Evolutionary conservation across 2,329 filamentous ascomycete species (phyloP).

Genomic region (Clonostachys byssicola): DNA sequence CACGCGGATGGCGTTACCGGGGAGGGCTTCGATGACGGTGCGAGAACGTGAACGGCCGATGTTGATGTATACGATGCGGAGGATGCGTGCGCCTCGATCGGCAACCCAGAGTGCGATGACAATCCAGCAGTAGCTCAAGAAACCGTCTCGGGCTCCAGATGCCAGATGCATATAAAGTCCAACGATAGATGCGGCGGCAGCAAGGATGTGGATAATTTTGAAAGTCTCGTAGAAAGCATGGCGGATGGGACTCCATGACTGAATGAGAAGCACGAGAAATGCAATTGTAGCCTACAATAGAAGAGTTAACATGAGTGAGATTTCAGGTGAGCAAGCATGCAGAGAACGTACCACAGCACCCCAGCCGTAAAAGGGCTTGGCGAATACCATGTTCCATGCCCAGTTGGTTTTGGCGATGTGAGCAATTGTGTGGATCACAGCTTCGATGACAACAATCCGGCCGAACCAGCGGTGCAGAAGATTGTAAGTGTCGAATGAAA

Average conservation of each 20-base stretch:
- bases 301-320: slow-evolving; percentile 3
- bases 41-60: slow-evolving; percentile 61
- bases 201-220: slow-evolving; percentile 65
- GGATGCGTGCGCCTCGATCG: slow-evolving; percentile 58
- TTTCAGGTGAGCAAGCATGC: background rate
- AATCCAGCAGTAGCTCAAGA: slow-evolving; percentile 51
- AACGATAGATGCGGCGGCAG: slow-evolving; percentile 54
- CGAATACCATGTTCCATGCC: slow-evolving; percentile 28
- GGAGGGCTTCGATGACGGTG: slow-evolving; percentile 70
- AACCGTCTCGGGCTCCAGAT: slow-evolving; percentile 47
- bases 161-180: slow-evolving; percentile 66
- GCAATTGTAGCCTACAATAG: slow-evolving; percentile 47
- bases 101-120: slow-evolving; percentile 63
- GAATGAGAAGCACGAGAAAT: slow-evolving; percentile 60
- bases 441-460: slow-evolving; percentile 68
- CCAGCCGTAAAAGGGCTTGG: slow-evolving; percentile 46
- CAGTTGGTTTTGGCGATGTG: slow-evolving; percentile 52
- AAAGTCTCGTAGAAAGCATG: slow-evolving; percentile 80
- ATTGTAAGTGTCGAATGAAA: slow-evolving; percentile 82
- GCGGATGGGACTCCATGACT: slow-evolving; percentile 66
- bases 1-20: slow-evolving; percentile 70
- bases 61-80: slow-evolving; percentile 61
- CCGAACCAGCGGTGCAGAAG: slow-evolving; percentile 78
- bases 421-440: slow-evolving; percentile 60
- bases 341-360: slow-evolving; percentile 58